A percentile compares a stretch with the other conserved stretches of the same genome.
phyloP scores from a whole-genome alignment of 495 filamentous ascomycete genomes.

The Immersiella caudata region DNA sequence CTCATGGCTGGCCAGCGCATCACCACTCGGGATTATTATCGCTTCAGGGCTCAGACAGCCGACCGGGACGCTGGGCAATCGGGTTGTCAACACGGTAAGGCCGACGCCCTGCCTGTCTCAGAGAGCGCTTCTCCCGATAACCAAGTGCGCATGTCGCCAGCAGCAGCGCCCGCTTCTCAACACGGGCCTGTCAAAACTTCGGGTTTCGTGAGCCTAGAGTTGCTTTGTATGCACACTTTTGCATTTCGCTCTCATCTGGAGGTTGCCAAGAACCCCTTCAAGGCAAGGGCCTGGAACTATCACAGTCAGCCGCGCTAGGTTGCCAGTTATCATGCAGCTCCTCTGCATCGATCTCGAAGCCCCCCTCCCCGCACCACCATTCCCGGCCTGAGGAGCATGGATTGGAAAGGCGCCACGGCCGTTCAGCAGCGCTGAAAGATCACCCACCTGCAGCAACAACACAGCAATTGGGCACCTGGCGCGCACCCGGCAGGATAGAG shows the following conservation, averaged over 20 bases:
- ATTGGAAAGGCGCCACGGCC: slow-evolving; percentile 3
- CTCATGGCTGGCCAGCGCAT: slow-evolving; percentile 17
- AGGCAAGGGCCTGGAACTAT: not conserved
- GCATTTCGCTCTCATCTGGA: not conserved
- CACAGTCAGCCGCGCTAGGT: slow-evolving; percentile 7
- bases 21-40: slow-evolving; percentile 8
- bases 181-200: not conserved
- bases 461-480: slow-evolving; percentile 16
- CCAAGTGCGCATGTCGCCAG: not conserved
- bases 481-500: not conserved
- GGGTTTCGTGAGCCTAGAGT: not conserved
- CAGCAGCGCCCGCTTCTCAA: not conserved
- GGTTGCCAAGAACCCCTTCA: not conserved
- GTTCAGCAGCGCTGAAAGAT: not conserved
- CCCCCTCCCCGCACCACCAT: slow-evolving; percentile 1
- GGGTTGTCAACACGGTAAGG: not conserved
- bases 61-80: slow-evolving; percentile 4
- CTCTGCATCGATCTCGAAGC: slow-evolving; percentile 9
- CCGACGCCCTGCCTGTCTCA: not conserved
- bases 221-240: not conserved
- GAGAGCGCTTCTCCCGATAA: not conserved
- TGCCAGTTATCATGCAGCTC: slow-evolving; percentile 8
- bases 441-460: not conserved
- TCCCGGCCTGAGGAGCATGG: not conserved
- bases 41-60: slow-evolving; percentile 5